Evolutionary conservation across 768 basidiomycete genomes (phyloP).

Genomic region (Boletus bicolor): DNA sequence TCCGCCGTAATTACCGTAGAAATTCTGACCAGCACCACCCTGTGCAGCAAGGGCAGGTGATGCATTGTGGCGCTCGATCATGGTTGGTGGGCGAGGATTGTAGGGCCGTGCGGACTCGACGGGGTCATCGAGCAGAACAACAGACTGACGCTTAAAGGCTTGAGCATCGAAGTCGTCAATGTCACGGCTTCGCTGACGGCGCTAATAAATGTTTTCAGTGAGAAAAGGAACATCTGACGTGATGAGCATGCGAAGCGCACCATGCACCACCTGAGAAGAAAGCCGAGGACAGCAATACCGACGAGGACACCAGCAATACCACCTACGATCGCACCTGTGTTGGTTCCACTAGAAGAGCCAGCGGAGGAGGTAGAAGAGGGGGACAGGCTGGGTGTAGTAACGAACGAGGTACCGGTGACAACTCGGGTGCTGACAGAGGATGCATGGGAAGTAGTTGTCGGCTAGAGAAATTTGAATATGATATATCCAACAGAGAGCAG

Average conservation of each 20-base stretch:
- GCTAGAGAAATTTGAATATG: neutral
- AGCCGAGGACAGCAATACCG: conserved; percentile 38
- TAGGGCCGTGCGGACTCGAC: conserved; percentile 36
- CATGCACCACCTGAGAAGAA: conserved; percentile 45
- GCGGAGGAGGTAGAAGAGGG: conserved; percentile 29
- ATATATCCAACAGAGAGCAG: neutral
- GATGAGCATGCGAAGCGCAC: conserved; percentile 30
- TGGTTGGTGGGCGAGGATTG: conserved; percentile 60
- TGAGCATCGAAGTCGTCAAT: conserved; percentile 49
- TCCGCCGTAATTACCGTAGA: conserved; percentile 25
- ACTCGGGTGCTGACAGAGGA: neutral
- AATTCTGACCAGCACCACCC: conserved; percentile 20
- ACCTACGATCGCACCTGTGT: conserved; percentile 31
- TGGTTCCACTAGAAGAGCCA: conserved; percentile 35
- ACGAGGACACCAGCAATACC: conserved; percentile 47
- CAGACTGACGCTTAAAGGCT: conserved; percentile 63
- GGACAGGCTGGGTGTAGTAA: conserved; percentile 1
- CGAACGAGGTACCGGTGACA: neutral
- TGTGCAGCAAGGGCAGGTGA: conserved; percentile 29
- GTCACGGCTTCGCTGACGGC: conserved; percentile 39
- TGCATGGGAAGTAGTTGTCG: neutral
- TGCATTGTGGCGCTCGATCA: conserved; percentile 51
- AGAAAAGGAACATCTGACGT: neutral
- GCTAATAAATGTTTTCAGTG: conserved; percentile 28
- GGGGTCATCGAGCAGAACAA: conserved; percentile 57